These are phyloP conservation scores for Sarcomyxa edulis DNA, from an alignment of 768 basidiomycete species.

Conservation along the genomic window DNA sequence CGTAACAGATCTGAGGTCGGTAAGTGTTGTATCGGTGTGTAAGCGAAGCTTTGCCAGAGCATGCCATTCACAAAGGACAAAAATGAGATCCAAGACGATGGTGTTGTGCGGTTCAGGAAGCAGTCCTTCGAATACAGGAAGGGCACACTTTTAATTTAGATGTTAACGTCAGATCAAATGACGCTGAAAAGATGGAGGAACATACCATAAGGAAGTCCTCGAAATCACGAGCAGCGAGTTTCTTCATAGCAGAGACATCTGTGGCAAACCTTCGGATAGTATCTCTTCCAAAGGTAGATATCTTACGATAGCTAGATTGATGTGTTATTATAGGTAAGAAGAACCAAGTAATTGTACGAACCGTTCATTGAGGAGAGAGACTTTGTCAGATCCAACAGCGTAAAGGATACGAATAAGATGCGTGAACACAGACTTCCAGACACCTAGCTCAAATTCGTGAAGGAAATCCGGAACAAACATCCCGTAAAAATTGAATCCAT, in stretches of 20 bases:
- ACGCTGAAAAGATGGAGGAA: neutral
- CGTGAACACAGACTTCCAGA: constrained; percentile 20
- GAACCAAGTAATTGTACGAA: constrained; percentile 1
- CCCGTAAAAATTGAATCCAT: constrained; percentile 13
- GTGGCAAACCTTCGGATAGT: constrained; percentile 19
- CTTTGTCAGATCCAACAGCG: constrained; percentile 3
- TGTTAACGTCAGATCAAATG: neutral
- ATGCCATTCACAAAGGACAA: constrained; percentile 25
- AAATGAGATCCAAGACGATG: constrained; percentile 21
- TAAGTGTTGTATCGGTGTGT: constrained; percentile 27
- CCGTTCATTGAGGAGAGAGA: constrained; percentile 14
- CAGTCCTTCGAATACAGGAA: constrained; percentile 28
- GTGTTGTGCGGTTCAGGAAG: constrained; percentile 17
- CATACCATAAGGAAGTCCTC: constrained; percentile 25
- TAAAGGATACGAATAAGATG: constrained; percentile 22
- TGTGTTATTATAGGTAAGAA: neutral
- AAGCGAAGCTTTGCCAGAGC: constrained; percentile 29
- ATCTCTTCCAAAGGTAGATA: constrained; percentile 13
- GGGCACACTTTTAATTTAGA: constrained; percentile 20
- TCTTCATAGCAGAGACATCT: constrained; percentile 20
- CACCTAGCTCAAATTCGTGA: constrained; percentile 25
- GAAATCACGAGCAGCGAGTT: constrained; percentile 22
- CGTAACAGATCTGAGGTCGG: constrained; percentile 15
- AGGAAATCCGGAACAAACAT: constrained; percentile 19
- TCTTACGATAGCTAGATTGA: constrained; percentile 11